These are phyloP conservation scores for Cochlearia excelsa DNA, from an alignment of 345 rosid species.

Conservation along the genomic window DNA sequence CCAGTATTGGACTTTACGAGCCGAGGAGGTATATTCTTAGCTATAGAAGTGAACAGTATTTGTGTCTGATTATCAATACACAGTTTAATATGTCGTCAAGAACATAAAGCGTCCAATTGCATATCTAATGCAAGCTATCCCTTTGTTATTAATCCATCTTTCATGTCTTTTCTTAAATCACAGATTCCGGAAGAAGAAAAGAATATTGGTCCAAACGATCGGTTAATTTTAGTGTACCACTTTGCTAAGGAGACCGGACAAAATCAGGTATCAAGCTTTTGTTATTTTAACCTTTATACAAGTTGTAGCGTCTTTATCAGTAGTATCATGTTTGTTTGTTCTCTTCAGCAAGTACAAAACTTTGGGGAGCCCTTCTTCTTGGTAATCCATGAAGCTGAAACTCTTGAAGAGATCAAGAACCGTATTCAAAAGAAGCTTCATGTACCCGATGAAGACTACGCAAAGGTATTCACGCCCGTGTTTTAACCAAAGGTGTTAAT, in stretches of 20 bases:
- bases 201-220: slow-evolving; percentile 83
- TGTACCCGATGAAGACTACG: slow-evolving; percentile 89
- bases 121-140: slow-evolving; percentile 2
- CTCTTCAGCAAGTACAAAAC: slow-evolving; percentile 72
- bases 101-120: slow-evolving; percentile 14
- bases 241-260: slow-evolving; percentile 78
- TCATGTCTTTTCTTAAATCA: neutral
- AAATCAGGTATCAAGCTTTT: slow-evolving; percentile 47
- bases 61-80: slow-evolving; percentile 1
- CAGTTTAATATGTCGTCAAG: slow-evolving; percentile 2
- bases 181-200: slow-evolving; percentile 98
- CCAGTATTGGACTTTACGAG: slow-evolving; percentile 93
- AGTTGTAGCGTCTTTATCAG: neutral
- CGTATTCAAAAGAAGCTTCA: slow-evolving; percentile 89
- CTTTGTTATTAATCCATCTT: slow-evolving; percentile 4
- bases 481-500: neutral
- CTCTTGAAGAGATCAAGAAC: slow-evolving; percentile 69
- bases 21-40: slow-evolving; percentile 72
- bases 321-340: slow-evolving; percentile 26
- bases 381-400: slow-evolving; percentile 90
- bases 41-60: neutral
- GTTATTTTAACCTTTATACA: neutral
- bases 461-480: slow-evolving; percentile 56
- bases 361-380: slow-evolving; percentile 98
- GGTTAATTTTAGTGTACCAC: slow-evolving; percentile 89